phyloP scores from a whole-genome alignment of 345 rosid species.

The Brassica juncea region DNA sequence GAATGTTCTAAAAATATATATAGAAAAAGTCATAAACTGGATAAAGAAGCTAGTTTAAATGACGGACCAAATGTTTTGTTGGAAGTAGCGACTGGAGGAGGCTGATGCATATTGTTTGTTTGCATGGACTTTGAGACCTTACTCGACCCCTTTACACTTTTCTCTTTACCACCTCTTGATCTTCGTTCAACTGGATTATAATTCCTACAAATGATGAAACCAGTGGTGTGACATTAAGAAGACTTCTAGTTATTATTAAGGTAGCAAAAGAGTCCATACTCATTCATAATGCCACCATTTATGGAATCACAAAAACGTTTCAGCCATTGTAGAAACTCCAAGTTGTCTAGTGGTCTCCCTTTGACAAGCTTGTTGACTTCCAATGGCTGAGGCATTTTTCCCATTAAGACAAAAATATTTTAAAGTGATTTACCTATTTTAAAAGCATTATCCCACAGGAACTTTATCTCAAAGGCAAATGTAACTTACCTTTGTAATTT shows the following conservation, averaged over 20 bases:
- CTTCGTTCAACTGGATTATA: constrained; percentile 90
- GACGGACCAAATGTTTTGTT: constrained; percentile 20
- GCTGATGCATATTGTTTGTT: constrained; percentile 55
- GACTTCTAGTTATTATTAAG: background rate
- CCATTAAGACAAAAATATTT: constrained; percentile 3
- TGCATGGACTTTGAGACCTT: constrained; percentile 79
- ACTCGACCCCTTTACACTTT: constrained; percentile 48
- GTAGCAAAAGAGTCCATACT: constrained; percentile 46
- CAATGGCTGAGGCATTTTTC: constrained; percentile 57
- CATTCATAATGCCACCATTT: constrained; percentile 94
- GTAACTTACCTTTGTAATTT: constrained; percentile 70
- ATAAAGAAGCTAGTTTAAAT: background rate
- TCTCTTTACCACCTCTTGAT: constrained; percentile 74
- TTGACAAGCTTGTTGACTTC: constrained; percentile 94
- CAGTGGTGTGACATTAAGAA: background rate
- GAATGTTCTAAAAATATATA: background rate
- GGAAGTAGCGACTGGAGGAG: constrained; percentile 31
- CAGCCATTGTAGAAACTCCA: constrained; percentile 98
- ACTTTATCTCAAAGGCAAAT: background rate
- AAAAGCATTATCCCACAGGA: background rate
- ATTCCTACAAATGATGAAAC: constrained; percentile 51
- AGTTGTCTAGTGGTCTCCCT: constrained; percentile 92
- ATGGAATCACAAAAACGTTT: constrained; percentile 94
- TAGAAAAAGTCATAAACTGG: background rate
- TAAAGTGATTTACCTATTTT: background rate